Base-by-base conservation (phyloP, 192 early-diverging fungal genomes). In the Phlyctochytrium planicorne region DNA sequence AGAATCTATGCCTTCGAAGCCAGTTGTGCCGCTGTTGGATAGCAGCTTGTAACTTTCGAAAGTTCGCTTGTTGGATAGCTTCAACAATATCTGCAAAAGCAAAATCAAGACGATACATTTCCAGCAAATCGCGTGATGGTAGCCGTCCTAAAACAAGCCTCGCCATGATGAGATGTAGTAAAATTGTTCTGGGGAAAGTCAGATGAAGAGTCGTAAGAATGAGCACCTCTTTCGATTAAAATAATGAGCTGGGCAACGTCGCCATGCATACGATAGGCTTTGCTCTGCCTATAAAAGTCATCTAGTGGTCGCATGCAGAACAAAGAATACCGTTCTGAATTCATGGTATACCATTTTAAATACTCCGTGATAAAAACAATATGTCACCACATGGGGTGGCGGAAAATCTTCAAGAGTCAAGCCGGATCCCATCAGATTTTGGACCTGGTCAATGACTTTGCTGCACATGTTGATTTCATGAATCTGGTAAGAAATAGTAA, bases 341-440 rank as follows among this genome's bases (percentile, higher is more conserved):
- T 57, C 55, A 57, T 57, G 55, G 27, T 25, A 57, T 20, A 29
- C 10, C 55, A 57, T 57, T 27, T 57, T 57, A 4, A 57, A 14
- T 6, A 57, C 55, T 10, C 55, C 55, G 25, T 57, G 20, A 27
- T 57, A 25, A 57, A 25, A 57, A 25, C 25, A 29, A 27, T 20
- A 57, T 27, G 55, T 29, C 14, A 57, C 25, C 20, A 57, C 25
- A 57, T 57, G 55, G 6, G 55, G 6, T 25, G 10, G 55, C 6
- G 55, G 55, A 29, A 57, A 57, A 25, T 57, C 55, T 6, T 10
- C 6, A 12, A 12, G 6, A 4, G 10, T 10, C 14, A 25, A 4
- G 25, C 55, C 55, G 55, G 55, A 25, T 6, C 6, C 55, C 6
- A 57, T 10, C 12, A 57, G 6, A 57, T 57, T 57, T 25, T 57